A percentile compares a stretch with the other conserved stretches of the same genome.
Evolutionary conservation across 306 rosid species (phyloP).

Genomic region (Cicer arietinum): DNA sequence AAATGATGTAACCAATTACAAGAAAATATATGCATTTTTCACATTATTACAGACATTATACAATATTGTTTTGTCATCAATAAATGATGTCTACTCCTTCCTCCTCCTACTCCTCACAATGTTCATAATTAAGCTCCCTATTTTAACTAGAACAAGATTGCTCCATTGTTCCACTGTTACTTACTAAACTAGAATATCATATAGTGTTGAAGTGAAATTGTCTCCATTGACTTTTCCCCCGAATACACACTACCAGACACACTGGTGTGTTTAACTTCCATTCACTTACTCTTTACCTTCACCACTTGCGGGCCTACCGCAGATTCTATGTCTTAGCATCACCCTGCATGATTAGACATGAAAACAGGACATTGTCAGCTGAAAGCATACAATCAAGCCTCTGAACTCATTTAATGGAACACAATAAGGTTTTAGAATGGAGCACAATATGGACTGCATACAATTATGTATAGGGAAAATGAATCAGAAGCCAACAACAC

Average conservation of each 20-base stretch:
- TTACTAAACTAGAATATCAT: constrained; percentile 45
- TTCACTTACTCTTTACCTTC: constrained; percentile 25
- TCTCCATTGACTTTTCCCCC: constrained; percentile 36
- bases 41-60: constrained; percentile 44
- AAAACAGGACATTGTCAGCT: constrained; percentile 24
- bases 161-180: constrained; percentile 12
- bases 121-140: constrained; percentile 47
- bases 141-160: constrained; percentile 35
- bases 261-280: constrained; percentile 30
- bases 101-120: constrained; percentile 41
- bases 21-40: constrained; percentile 41
- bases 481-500: constrained; percentile 11
- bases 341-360: constrained; percentile 55
- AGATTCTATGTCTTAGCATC: constrained; percentile 54
- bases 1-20: constrained; percentile 17
- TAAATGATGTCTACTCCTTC: constrained; percentile 38
- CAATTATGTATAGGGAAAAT: background rate
- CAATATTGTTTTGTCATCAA: constrained; percentile 37
- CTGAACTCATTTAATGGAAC: background rate
- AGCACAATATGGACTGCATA: constrained; percentile 6
- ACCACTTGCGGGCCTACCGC: constrained; percentile 25
- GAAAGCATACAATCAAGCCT: constrained; percentile 1
- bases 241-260: constrained; percentile 42
- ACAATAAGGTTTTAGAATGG: constrained; percentile 14
- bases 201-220: constrained; percentile 25